phyloP scores from a whole-genome alignment of 495 filamentous ascomycete species.

The Hapsidospora chrysogenum region DNA sequence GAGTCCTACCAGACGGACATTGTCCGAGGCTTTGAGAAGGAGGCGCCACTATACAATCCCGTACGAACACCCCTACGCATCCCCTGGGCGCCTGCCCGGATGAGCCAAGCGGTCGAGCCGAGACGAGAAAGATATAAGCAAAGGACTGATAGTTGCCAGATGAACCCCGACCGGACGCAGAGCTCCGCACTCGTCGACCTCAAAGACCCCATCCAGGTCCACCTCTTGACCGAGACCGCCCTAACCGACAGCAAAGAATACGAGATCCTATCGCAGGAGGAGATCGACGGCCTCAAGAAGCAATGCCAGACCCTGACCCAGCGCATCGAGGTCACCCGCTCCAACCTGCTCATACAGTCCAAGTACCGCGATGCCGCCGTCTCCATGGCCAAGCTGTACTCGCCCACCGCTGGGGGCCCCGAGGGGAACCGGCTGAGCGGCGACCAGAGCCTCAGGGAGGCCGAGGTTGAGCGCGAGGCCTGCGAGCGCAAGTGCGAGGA shows the following conservation, averaged over 20 bases:
- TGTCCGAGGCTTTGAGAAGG: conserved; percentile 22
- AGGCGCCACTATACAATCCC: conserved; percentile 27
- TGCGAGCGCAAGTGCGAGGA: conserved; percentile 76
- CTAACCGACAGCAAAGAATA: conserved; percentile 70
- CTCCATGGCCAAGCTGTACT: conserved; percentile 66
- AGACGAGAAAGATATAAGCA: no score
- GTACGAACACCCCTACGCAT: conserved; percentile 15
- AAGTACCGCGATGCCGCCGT: conserved; percentile 88
- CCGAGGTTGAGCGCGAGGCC: conserved; percentile 56
- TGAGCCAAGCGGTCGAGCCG: not conserved
- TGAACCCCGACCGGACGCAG: conserved; percentile 19
- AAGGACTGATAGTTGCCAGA: conserved; percentile 7
- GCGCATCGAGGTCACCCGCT: conserved; percentile 61
- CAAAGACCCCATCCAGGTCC: conserved; percentile 45
- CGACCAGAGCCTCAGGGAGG: conserved; percentile 31
- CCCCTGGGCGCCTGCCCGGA: conserved; percentile 6
- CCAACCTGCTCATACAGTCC: conserved; percentile 76
- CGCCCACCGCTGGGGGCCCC: conserved; percentile 13
- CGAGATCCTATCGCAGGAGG: conserved; percentile 75
- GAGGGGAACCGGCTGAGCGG: conserved; percentile 5
- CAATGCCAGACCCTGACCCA: conserved; percentile 50
- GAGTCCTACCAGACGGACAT: conserved; percentile 32
- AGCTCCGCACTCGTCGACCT: conserved; percentile 29
- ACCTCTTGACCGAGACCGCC: conserved; percentile 85
- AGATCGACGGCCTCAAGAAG: conserved; percentile 82